phyloP scores from a whole-genome alignment of 768 basidiomycete genomes.

The Lentinula edodes region DNA sequence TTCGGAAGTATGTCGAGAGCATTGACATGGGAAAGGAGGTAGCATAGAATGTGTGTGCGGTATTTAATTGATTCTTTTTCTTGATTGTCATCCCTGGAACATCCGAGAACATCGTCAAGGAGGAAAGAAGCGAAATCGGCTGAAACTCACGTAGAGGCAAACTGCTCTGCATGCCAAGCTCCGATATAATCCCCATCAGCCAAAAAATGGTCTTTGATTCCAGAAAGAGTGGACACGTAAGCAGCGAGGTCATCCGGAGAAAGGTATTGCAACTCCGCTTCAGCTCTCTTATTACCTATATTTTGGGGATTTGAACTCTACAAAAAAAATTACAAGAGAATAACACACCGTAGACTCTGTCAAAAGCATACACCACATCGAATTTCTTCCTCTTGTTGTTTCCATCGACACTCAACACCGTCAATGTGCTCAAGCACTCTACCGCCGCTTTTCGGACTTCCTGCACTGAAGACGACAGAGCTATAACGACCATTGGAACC shows the following conservation, averaged over 20 bases:
- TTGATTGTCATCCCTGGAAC: conserved; percentile 14
- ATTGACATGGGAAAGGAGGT: conserved; percentile 72
- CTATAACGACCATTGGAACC: conserved; percentile 62
- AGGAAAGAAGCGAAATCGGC: conserved; percentile 29
- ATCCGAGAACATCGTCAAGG: neutral
- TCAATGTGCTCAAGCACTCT: conserved; percentile 48
- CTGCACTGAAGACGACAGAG: conserved; percentile 41
- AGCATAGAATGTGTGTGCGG: conserved; percentile 54
- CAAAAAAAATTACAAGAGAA: neutral
- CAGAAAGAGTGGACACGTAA: conserved; percentile 50
- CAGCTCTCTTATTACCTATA: neutral
- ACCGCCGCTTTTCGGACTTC: conserved; percentile 46
- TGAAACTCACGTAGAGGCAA: conserved; percentile 45
- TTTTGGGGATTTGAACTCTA: neutral
- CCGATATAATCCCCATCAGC: conserved; percentile 57
- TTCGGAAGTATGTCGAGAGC: conserved; percentile 39
- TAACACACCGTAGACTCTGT: conserved; percentile 59
- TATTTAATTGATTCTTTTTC: conserved; percentile 19
- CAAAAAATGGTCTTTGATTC: conserved; percentile 47
- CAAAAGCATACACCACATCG: conserved; percentile 62
- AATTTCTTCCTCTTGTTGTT: conserved; percentile 31
- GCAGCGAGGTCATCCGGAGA: conserved; percentile 56
- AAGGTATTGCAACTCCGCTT: conserved; percentile 53
- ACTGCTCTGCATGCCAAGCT: conserved; percentile 54
- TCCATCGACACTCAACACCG: conserved; percentile 13